These are phyloP conservation scores for Backusella morwellensis DNA, from an alignment of 192 early-diverging fungal genomes.

Conservation along the genomic window DNA sequence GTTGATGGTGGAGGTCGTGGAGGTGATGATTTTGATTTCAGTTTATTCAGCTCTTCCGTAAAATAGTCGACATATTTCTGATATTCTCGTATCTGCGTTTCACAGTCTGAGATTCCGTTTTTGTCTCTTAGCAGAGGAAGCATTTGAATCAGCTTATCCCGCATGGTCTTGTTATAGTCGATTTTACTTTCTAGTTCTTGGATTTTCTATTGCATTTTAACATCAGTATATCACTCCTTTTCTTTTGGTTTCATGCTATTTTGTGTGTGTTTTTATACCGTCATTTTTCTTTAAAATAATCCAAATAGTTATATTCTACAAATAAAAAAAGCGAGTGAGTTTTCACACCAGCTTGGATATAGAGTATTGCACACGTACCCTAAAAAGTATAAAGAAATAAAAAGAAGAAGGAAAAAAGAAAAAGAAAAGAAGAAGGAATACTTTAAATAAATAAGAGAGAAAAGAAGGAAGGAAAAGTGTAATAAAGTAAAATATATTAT, in stretches of 20 bases:
- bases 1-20: neutral
- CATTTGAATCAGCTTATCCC: constrained; percentile 52
- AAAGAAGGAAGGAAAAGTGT: neutral
- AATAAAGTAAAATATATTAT: neutral
- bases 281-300: neutral
- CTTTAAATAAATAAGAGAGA: neutral
- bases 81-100: constrained; percentile 61
- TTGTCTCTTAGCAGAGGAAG: constrained; percentile 53
- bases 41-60: constrained; percentile 60
- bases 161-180: constrained; percentile 33
- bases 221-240: neutral
- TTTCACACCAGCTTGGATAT: neutral
- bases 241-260: neutral
- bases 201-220: constrained; percentile 21
- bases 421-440: neutral
- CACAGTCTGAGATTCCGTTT: constrained; percentile 72
- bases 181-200: constrained; percentile 43
- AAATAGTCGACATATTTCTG: constrained; percentile 69
- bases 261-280: neutral
- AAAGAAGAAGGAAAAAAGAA: neutral
- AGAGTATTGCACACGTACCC: neutral
- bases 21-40: constrained; percentile 34
- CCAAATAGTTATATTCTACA: neutral
- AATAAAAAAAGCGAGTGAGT: neutral
- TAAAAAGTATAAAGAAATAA: neutral